Percentiles rank a stretch among this genome's conserved stretches.
These are phyloP conservation scores for Verticillium isaacii DNA, from an alignment of 2,329 filamentous ascomycete genomes.

Conservation along the genomic window DNA sequence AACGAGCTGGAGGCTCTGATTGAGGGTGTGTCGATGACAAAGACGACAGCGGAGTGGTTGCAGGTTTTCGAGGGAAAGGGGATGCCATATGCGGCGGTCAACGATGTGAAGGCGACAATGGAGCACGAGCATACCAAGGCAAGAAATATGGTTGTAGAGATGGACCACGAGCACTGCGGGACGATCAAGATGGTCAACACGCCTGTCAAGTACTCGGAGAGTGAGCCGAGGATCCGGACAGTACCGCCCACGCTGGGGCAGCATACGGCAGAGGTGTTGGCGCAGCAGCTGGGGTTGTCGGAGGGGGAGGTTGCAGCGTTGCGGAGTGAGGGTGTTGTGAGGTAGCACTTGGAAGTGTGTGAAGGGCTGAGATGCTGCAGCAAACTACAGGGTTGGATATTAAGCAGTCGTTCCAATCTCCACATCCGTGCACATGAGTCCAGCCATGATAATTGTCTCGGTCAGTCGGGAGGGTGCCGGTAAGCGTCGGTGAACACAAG, in stretches of 20 bases:
- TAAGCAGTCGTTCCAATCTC: too few species aligned
- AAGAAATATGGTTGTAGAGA: conserved; percentile 82
- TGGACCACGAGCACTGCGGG: conserved; percentile 80
- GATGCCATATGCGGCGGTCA: conserved; percentile 87
- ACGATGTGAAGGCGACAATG: conserved; percentile 82
- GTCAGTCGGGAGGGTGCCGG: neutral
- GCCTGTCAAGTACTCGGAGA: conserved; percentile 89
- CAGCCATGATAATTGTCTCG: neutral
- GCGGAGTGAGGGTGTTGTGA: conserved; percentile 62
- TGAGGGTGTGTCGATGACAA: conserved; percentile 66
- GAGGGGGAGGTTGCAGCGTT: conserved; percentile 55
- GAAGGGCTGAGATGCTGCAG: neutral
- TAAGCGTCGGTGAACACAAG: neutral
- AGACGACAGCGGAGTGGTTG: conserved; percentile 86
- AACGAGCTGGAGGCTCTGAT: conserved; percentile 73
- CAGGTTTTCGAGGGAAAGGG: conserved; percentile 82
- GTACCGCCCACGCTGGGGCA: conserved; percentile 82
- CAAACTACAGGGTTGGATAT: too few species aligned
- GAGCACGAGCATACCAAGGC: conserved; percentile 81
- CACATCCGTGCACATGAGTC: too few species aligned
- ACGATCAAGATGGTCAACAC: conserved; percentile 88
- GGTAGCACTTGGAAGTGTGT: conserved; percentile 25
- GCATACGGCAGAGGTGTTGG: conserved; percentile 76
- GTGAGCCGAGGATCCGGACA: conserved; percentile 68
- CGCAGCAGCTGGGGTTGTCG: conserved; percentile 56